A percentile compares a stretch with the other conserved stretches of the same genome.
phyloP scores from a whole-genome alignment of 2,329 filamentous ascomycete species.

The Colletotrichum chlorophyti region DNA sequence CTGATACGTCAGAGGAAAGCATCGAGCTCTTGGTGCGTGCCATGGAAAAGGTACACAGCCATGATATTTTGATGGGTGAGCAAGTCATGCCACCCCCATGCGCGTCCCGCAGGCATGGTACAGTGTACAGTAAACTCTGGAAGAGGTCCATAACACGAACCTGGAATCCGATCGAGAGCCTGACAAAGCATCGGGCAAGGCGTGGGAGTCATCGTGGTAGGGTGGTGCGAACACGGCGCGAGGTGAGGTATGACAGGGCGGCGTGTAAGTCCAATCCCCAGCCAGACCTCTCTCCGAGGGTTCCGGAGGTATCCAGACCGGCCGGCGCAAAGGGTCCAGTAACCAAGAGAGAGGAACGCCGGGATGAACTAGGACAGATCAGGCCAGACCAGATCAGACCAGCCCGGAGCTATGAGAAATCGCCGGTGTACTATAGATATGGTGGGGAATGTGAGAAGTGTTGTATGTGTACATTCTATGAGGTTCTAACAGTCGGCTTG shows the following conservation, averaged over 20 bases:
- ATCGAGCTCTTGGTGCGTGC: too few relatives aligned
- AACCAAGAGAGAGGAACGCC: background rate
- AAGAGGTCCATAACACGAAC: background rate
- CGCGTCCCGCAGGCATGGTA: background rate
- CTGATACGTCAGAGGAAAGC: background rate
- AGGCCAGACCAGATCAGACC: too few relatives aligned
- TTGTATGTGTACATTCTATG: too few relatives aligned
- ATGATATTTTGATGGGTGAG: too few relatives aligned
- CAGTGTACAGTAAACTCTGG: too few relatives aligned
- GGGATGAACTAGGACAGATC: too few relatives aligned
- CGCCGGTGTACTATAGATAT: background rate
- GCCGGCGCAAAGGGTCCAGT: background rate
- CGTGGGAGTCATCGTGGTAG: background rate
- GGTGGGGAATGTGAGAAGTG: background rate
- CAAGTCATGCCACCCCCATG: background rate
- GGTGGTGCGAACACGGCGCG: too few relatives aligned
- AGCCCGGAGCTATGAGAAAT: background rate
- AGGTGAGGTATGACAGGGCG: background rate
- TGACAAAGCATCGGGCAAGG: background rate
- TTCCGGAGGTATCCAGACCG: conserved; percentile 21
- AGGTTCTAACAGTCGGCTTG: background rate
- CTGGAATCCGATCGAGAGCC: too few relatives aligned
- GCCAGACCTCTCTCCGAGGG: conserved; percentile 7
- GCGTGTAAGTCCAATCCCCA: conserved; percentile 12
- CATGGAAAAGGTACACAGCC: too few relatives aligned